These are phyloP conservation scores for Bruguiera gymnorhiza DNA, from an alignment of 345 rosid species.

Conservation along the genomic window DNA sequence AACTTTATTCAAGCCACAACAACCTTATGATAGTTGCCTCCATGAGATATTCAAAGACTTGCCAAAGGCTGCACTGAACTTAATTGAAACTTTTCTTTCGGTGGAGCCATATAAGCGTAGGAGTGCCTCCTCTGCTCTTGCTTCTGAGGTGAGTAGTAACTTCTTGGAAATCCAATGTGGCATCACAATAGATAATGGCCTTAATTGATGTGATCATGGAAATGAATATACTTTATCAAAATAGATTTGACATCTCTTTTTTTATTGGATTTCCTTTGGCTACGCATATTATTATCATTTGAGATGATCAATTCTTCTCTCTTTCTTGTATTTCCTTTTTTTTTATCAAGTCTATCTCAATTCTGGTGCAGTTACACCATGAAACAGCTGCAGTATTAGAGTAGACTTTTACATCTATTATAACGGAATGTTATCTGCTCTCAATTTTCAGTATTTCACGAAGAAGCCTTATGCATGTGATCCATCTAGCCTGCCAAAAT, in stretches of 20 bases:
- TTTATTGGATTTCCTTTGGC: not conserved
- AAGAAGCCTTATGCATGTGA: slow-evolving; percentile 87
- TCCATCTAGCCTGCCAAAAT: slow-evolving; percentile 83
- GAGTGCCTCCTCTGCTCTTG: slow-evolving; percentile 79
- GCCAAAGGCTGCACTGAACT: slow-evolving; percentile 52
- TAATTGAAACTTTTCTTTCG: slow-evolving; percentile 78
- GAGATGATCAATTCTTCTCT: not conserved
- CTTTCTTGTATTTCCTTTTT: not conserved
- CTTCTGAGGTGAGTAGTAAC: slow-evolving; percentile 64
- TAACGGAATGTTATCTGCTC: slow-evolving; percentile 7
- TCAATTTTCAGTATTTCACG: slow-evolving; percentile 65
- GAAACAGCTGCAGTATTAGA: not conserved
- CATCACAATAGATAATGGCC: not conserved
- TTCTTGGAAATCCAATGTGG: not conserved
- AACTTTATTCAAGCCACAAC: slow-evolving; percentile 88
- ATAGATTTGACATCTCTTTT: not conserved
- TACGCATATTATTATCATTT: not conserved
- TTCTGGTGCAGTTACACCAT: not conserved
- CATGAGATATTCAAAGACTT: slow-evolving; percentile 62
- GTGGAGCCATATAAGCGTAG: slow-evolving; percentile 85
- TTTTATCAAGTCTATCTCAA: not conserved
- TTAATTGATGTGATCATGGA: not conserved
- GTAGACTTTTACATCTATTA: slow-evolving; percentile 3
- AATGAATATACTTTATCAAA: not conserved
- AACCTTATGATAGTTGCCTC: slow-evolving; percentile 74